Evolutionary conservation across 176 grass and related monocot species (phyloP), one percentile per base, ranked within the genome.

Genomic region (Eleusine indica): DNA sequence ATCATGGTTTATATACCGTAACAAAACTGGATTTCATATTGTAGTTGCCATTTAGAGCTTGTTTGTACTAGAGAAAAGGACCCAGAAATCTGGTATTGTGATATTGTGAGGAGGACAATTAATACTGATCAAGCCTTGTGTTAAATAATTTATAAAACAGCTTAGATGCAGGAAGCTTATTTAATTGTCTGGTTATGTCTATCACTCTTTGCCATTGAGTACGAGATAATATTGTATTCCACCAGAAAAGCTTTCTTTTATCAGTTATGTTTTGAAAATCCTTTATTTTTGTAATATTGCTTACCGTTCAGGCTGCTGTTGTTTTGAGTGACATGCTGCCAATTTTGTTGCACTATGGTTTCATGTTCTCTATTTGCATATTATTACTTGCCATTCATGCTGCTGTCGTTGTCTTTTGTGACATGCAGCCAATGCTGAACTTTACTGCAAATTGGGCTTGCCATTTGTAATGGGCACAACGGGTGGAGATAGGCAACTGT

Each of bases 381-480:
- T 72, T 88, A 76, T 80, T 77, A 11, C 8, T 78, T 53, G 13
- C 61, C 52, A 4, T 82, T 82, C 56, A 66, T 82, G 47, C 39
- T 86, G 25, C 28, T 82, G 35, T n/a, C 70, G 25, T 56, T 86
- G 17, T 21, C 82, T 51, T 68, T 9, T 39, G 48, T 86, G 40
- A 5, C 22, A 60, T 86, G 54, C 81, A 97, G 86, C 30, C 28
- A 93, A 98, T 90, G 96, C 93, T 87, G 89, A 91, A 66, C 85
- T 95, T 80, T 98, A 98, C 29, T 93, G 91, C 83, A 93, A 95
- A 88, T 69, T 91, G 66, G 83, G 89, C 41, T 77, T 98, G 80
- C 96, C 93, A 84, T 95, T 95, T 93, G 91, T 98, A 56, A 98
- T 95, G 89, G 96, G 93, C 30, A 98, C 96, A 70, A 98, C 96